phyloP scores from a whole-genome alignment of 768 basidiomycete species.

The Vishniacozyma victoriae region DNA sequence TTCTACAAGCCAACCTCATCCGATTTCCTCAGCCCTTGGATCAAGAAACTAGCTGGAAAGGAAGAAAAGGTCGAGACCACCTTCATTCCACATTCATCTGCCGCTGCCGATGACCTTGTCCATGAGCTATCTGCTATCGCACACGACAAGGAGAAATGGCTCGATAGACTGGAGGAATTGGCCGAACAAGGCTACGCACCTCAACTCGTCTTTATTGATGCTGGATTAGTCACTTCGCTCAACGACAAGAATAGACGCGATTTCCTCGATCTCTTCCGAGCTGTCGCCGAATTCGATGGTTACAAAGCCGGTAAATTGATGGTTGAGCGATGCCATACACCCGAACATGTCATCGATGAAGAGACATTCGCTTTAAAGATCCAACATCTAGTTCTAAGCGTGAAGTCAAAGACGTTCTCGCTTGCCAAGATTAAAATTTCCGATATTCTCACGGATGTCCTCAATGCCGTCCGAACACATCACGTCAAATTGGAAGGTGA shows the following conservation, averaged over 20 bases:
- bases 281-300: conserved; percentile 93
- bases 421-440: conserved; percentile 95
- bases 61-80: conserved; percentile 8
- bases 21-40: conserved; percentile 60
- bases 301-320: conserved; percentile 92
- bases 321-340: conserved; percentile 87
- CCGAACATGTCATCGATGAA: conserved; percentile 79
- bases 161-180: conserved; percentile 59
- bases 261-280: conserved; percentile 93
- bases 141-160: conserved; percentile 60
- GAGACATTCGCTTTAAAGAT: conserved; percentile 97
- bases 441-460: conserved; percentile 82
- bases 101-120: conserved; percentile 55
- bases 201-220: conserved; percentile 92
- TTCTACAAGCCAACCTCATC: conserved; percentile 75
- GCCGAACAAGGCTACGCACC: conserved; percentile 73
- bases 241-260: conserved; percentile 75
- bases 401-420: conserved; percentile 95
- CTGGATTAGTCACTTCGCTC: conserved; percentile 86
- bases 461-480: conserved; percentile 76
- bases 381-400: conserved; percentile 86
- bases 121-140: conserved; percentile 61
- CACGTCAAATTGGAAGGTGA: conserved; percentile 99
- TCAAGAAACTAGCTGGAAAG: conserved; percentile 53
- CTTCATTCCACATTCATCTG: conserved; percentile 15